Evolutionary conservation across 2,329 filamentous ascomycete species (phyloP), one percentile per base, ranked within the genome.

Genomic region (Penicillium sp.): DNA sequence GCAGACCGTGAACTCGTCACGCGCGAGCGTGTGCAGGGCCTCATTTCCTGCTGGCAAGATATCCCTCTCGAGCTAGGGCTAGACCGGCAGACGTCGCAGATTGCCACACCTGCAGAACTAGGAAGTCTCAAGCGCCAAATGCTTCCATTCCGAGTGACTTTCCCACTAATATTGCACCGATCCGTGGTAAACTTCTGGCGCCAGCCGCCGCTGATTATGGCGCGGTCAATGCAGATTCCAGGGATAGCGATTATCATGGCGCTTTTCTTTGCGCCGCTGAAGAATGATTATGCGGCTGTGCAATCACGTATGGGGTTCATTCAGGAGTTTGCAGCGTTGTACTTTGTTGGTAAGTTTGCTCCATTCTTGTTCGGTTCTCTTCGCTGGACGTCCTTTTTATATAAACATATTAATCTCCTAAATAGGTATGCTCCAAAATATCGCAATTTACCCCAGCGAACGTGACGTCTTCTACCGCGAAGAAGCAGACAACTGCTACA

Each of bases 381-480:
- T n/a, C 5, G 13, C 13, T 33, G 5, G 45, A 3, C 2, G 0
- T 45, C 19, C 3, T 2, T 31, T 23, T 33, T 35, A 0, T 3
- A 17, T 15, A 43, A 3, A 2, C 7, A 49, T 17, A 4, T 35
- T 33, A 15, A 49, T 27, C 10, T 17, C n/a, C n/a, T 9, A 9
- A 42, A 21, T 6, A 83, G 89, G 89, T 29, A 91, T 92, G 88
- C 80, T 92, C 13, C 88, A 92, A 71, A 91, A 91, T 66, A 86
- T 91, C 4, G 87, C 88, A 3, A 81, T 90, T 8, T 91, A 91
- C 67, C 89, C 89, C 0, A 78, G 78, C 41, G 89, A 91, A 68
- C 81, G 88, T 4, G 88, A 90, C 56, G 88, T 91, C 0, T 92
- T 91, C 70, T 90, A 91, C 68, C 83, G 87, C 63, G 89, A 93